Base-by-base conservation (phyloP, 345 rosid species). In the Pseudoturritis turrita region DNA sequence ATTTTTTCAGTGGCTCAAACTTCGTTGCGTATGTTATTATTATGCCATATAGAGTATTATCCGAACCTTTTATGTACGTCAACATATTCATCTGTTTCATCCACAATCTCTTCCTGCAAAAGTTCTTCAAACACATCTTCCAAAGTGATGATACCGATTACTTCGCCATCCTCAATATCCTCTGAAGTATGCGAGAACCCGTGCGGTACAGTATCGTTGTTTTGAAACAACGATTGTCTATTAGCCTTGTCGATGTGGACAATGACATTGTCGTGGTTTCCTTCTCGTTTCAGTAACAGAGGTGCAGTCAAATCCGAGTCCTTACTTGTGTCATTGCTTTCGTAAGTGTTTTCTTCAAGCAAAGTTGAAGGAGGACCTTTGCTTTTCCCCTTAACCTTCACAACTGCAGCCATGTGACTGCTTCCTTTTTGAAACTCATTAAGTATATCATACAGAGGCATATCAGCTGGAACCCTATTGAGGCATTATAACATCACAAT, bases 381-480 rank as follows among this genome's bases (percentile, higher is more conserved):
- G 78, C 47, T 59, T 79, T 88, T 88, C 28, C 85, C 92, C 71
- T 86, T 95, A 45, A 86, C 82, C 79, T 82, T 91, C 58, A 91
- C 99, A 68, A 95, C 96, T 65, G 99, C 99, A 23, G 99, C 99
- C 99, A 95, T 95, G 77, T 95, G 99, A 79, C 99, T 95, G 78
- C 97, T 95, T 29, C 99, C 99, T 81, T 95, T 91, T 77, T 95
- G 99, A 81, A 95, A 95, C 84, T 95, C 99, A 11, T 94, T 94
- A 23, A 94, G 78, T 62, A 94, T 94, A 80, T 94, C 98, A 68
- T 94, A 94, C 23, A 94, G 74, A 66, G 99, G 99, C 97, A 95
- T 95, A 78, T 95, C 97, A 66, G 91, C 83, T 39, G 99, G 99
- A 68, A 95, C 99, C 85, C 99, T 95, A 79, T 67, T 10, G 0